phyloP scores from a whole-genome alignment of 768 basidiomycete genomes.

The Imleria badia region DNA sequence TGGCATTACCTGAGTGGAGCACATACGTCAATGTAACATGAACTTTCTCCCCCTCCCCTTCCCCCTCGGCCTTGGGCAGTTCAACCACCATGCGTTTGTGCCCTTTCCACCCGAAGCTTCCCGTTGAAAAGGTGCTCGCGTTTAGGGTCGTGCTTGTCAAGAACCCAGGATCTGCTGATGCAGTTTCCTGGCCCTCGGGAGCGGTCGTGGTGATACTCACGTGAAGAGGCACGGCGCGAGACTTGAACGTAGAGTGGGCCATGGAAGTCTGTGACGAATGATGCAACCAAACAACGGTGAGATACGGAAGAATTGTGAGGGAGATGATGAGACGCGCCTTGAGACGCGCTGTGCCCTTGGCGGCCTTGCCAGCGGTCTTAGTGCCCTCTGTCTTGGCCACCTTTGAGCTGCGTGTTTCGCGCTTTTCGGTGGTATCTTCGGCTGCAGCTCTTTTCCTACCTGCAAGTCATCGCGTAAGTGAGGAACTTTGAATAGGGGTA shows the following conservation, averaged over 20 bases:
- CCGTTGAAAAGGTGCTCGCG: conserved; percentile 65
- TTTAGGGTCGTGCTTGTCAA: conserved; percentile 55
- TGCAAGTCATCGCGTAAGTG: conserved; percentile 9
- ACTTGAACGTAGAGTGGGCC: conserved; percentile 53
- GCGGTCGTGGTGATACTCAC: conserved; percentile 66
- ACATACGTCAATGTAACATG: conserved; percentile 74
- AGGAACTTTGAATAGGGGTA: conserved; percentile 12
- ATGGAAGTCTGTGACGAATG: conserved; percentile 40
- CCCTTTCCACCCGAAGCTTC: conserved; percentile 87
- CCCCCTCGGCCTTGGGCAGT: conserved; percentile 48
- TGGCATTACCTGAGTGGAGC: background rate
- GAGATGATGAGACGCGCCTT: conserved; percentile 40
- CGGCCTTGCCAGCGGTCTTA: conserved; percentile 32
- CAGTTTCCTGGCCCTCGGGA: conserved; percentile 30
- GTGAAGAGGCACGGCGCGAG: conserved; percentile 68
- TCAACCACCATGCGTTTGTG: conserved; percentile 66
- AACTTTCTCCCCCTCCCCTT: conserved; percentile 57
- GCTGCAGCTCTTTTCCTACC: conserved; percentile 50
- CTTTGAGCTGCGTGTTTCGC: conserved; percentile 49
- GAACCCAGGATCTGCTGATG: conserved; percentile 55
- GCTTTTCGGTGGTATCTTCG: conserved; percentile 32
- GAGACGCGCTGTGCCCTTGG: conserved; percentile 40
- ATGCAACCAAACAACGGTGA: background rate
- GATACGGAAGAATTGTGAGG: background rate
- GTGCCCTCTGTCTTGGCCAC: conserved; percentile 45